phyloP scores from a whole-genome alignment of 805 yeast species.

The Kodamaea hsintzibuensis region DNA sequence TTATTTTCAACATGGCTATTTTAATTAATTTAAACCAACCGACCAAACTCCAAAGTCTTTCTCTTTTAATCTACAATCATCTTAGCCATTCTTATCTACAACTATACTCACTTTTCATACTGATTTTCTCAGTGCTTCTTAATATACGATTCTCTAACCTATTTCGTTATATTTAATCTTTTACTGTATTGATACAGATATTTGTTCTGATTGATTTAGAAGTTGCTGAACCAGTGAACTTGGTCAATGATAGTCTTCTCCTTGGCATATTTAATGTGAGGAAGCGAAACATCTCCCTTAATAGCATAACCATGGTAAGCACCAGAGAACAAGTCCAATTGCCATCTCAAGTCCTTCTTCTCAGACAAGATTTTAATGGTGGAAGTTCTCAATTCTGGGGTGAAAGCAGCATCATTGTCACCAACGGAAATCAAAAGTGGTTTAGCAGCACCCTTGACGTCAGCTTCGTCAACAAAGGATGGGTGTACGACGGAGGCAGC shows the following conservation, averaged over 20 bases:
- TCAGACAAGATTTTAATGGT: conserved; percentile 58
- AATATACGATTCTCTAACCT: too few species aligned
- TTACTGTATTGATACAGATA: too few species aligned
- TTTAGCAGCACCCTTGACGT: conserved; percentile 54
- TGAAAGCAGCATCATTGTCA: conserved; percentile 63
- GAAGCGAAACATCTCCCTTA: conserved; percentile 66
- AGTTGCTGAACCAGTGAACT: conserved; percentile 11
- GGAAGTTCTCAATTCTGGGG: conserved; percentile 59
- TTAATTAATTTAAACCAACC: too few species aligned
- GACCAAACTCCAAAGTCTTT: too few species aligned
- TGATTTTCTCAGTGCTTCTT: background rate
- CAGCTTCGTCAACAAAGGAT: conserved; percentile 65
- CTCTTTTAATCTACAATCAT: too few species aligned
- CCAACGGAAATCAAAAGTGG: conserved; percentile 78
- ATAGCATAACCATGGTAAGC: conserved; percentile 77
- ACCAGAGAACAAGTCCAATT: conserved; percentile 61
- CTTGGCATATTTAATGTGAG: conserved; percentile 59
- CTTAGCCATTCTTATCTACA: too few species aligned
- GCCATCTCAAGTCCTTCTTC: conserved; percentile 56
- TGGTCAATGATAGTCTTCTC: conserved; percentile 61
- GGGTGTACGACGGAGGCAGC: conserved; percentile 86
- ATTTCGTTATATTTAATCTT: too few species aligned
- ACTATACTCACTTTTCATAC: background rate
- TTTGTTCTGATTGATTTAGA: background rate
- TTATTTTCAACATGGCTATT: too few species aligned